Evolutionary conservation across 2,329 filamentous ascomycete genomes (phyloP), one percentile per base, ranked within the genome.

Genomic region (Mycosphaerella sp.): DNA sequence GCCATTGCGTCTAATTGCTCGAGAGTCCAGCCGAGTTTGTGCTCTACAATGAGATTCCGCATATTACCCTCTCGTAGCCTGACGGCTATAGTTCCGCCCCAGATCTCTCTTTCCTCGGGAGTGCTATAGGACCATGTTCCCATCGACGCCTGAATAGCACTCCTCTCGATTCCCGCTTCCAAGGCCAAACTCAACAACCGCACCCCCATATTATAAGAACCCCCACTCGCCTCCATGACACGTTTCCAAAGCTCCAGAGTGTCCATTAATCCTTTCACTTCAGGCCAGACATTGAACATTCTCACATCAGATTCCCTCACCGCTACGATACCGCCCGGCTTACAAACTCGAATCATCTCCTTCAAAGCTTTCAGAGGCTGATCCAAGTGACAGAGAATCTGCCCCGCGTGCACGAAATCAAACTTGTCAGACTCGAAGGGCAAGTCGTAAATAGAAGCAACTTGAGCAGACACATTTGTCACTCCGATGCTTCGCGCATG

Each of bases 321-420:
- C 0, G 78, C 80, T 17, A 84, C 66, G 4, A 83, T 69, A 2
- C 80, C 81, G 3, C 77, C 78, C 5, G 68, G 66, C 61, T 78
- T 80, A 21, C 72, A 68, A 1, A 84, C 77, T 0, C 78, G 73
- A 10, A 74, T 71, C 77, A 84, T 80, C 61, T 81, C 78, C 21
- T 69, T 66, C 54, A 83, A 65, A 2, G 78, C 76, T 1, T 66
- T 63, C 0, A 79, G 66, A 0, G 80, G 80, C 55, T 79, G 72
- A 21, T 69, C 66, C 3, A 84, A 68, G 65, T 84, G 81, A 58
- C 78, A 74, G 8, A 84, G 70, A 3, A 84, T 76, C 62, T 83
- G 80, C 61, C 82, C 78, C 23, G 74, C 76, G 60, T 79, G 77
- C 6, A 83, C 80, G n/a, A 84, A 66, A 59, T 85, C 82, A 57